phyloP scores from a whole-genome alignment of 768 basidiomycete genomes.

The Clavulina sp. region DNA sequence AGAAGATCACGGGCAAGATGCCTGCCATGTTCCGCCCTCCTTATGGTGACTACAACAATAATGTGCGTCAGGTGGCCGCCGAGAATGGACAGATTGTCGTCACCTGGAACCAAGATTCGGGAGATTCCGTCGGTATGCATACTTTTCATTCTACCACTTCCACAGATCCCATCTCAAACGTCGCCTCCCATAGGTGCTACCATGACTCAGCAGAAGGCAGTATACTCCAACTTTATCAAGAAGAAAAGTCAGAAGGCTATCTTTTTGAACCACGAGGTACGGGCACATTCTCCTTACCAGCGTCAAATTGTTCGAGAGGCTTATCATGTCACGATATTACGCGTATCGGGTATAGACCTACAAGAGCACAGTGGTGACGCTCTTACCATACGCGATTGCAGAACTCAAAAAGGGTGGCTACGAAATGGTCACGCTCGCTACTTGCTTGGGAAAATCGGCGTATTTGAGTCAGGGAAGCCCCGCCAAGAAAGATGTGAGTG shows the following conservation, averaged over 20 bases:
- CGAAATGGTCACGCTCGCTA: constrained; percentile 15
- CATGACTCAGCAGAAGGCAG: background rate
- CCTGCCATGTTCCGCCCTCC: constrained; percentile 9
- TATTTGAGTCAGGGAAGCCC: constrained; percentile 1
- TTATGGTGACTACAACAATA: constrained; percentile 2
- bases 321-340: background rate
- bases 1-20: background rate
- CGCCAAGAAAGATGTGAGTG: constrained; percentile 3
- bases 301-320: background rate
- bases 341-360: background rate
- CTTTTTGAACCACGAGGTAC: constrained; percentile 6
- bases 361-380: constrained; percentile 5
- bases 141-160: background rate
- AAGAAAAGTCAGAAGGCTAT: background rate
- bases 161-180: background rate
- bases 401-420: constrained; percentile 13
- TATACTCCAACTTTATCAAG: background rate
- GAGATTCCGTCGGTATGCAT: constrained; percentile 2
- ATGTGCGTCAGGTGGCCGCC: background rate
- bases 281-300: background rate
- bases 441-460: constrained; percentile 13
- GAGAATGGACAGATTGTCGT: constrained; percentile 3
- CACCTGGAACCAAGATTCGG: constrained; percentile 9
- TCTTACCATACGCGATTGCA: constrained; percentile 15
- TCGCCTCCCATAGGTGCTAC: background rate